Base-by-base conservation (phyloP, 352 stramenopile genomes). In the Phytophthora cactorum region DNA sequence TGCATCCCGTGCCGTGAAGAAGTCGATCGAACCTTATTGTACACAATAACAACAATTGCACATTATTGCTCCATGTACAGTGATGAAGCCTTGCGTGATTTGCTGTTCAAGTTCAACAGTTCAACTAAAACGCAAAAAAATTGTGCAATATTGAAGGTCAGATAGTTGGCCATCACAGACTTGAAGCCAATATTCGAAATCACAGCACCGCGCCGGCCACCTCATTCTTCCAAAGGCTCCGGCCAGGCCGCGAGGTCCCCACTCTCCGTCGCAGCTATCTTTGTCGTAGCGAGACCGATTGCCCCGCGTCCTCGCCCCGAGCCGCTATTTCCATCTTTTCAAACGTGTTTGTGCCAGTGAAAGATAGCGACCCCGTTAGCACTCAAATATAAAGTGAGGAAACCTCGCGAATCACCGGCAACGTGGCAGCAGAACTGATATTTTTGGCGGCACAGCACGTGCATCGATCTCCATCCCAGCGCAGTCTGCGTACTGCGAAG, bases 241-340 rank as follows among this genome's bases (percentile, higher is more conserved):
- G 41, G 41, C 41, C 39, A 45, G 41, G 44, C 17, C 44, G n/a
- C n/a, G 44, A 31, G n/a, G 44, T 31, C 22, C 5, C 22, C 22
- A 31, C 17, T 29, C 44, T 50, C 44, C 36, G n/a, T 36, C 32
- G 27, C 34, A 59, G 52, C 44, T 68, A 63, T 68, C 61, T 63
- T 61, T 61, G 29, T 38, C 41, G 11, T 22, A 28, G 29, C 47
- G 55, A 11, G 27, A 38, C 39, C 14, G 10, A 47, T 63, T 36
- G 17, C 36, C 11, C 28, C 34, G n/a, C 53, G 52, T 39, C 34
- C 47, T 59, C 15, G 46, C 22, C 22, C 22, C 22, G 1, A 0
- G 22, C 22, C 53, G 50, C 58, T 72, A 72, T 72, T 68, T 72
- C 32, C n/a, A 49, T 36, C 43, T 27, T 22, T 22, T 45, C 15